A percentile compares a stretch with the other conserved stretches of the same genome.
These are phyloP conservation scores for Casaregolazyma suthepensis DNA, from an alignment of 1,139 yeast species.

Conservation along the genomic window DNA sequence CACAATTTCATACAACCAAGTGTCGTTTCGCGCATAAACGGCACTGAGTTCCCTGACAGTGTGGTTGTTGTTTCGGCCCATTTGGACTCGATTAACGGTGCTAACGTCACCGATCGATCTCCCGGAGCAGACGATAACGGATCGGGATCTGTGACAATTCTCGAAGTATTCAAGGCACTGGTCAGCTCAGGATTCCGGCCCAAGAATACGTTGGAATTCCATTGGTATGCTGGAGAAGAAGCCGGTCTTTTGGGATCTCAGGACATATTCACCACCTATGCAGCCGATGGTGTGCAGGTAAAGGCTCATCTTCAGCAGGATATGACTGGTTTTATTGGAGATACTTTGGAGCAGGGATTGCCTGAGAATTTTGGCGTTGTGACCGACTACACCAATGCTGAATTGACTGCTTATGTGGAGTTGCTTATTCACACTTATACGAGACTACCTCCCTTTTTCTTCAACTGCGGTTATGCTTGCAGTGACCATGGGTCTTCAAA, in stretches of 20 bases:
- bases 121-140: conserved; percentile 98
- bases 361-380: conserved; percentile 76
- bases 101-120: conserved; percentile 58
- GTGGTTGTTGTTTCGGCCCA: conserved; percentile 82
- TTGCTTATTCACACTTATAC: conserved; percentile 55
- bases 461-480: conserved; percentile 86
- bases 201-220: conserved; percentile 77
- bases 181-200: conserved; percentile 47
- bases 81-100: conserved; percentile 74
- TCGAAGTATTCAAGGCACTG: conserved; percentile 68
- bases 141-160: conserved; percentile 72
- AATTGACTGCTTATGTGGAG: conserved; percentile 58
- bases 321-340: conserved; percentile 81
- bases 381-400: conserved; percentile 62
- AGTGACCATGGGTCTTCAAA: conserved; percentile 87
- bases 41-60: conserved; percentile 33
- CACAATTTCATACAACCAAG: conserved; percentile 59
- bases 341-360: conserved; percentile 46
- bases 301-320: conserved; percentile 89
- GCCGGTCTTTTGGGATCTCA: conserved; percentile 85
- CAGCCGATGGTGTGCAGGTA: conserved; percentile 44
- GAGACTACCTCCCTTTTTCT: conserved; percentile 61
- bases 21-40: conserved; percentile 42
- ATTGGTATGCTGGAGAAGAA: conserved; percentile 93
- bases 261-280: conserved; percentile 62